These are phyloP conservation scores for Suhomyces pyralidae DNA, from an alignment of 805 yeast species.

Conservation along the genomic window DNA sequence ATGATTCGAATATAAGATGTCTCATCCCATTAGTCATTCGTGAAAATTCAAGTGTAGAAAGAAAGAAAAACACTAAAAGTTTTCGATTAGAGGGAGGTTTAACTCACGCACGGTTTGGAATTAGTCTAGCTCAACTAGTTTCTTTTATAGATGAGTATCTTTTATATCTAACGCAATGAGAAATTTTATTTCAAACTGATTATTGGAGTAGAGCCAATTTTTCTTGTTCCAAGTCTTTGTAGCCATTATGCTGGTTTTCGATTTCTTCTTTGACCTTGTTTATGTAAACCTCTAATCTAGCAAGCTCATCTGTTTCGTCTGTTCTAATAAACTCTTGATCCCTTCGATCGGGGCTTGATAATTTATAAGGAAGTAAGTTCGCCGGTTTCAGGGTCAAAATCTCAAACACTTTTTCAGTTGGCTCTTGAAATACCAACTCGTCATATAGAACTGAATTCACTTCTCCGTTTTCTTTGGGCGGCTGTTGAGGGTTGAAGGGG, in stretches of 20 bases:
- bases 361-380: constrained; percentile 45
- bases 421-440: constrained; percentile 92
- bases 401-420: constrained; percentile 85
- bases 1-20: constrained; percentile 11
- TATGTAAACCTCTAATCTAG: constrained; percentile 38
- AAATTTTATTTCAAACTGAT: not conserved
- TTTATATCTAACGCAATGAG: not conserved
- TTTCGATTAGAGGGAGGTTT: constrained; percentile 3
- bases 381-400: constrained; percentile 67
- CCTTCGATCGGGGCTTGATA: constrained; percentile 30
- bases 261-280: constrained; percentile 39
- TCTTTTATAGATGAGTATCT: constrained; percentile 9
- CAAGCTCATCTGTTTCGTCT: constrained; percentile 41
- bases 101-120: constrained; percentile 7
- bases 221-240: constrained; percentile 40
- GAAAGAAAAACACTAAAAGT: not conserved
- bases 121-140: constrained; percentile 3
- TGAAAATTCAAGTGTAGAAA: not conserved
- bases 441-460: constrained; percentile 60
- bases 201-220: constrained; percentile 37
- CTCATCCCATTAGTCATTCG: constrained; percentile 6
- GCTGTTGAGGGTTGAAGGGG: constrained; percentile 60
- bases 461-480: constrained; percentile 40
- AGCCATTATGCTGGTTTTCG: constrained; percentile 38
- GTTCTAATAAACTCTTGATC: constrained; percentile 41